Percentiles rank a stretch among this genome's conserved stretches.
Conservation (phyloP, 805 yeast genomes). For the Kodamaea sagamina region DNA sequence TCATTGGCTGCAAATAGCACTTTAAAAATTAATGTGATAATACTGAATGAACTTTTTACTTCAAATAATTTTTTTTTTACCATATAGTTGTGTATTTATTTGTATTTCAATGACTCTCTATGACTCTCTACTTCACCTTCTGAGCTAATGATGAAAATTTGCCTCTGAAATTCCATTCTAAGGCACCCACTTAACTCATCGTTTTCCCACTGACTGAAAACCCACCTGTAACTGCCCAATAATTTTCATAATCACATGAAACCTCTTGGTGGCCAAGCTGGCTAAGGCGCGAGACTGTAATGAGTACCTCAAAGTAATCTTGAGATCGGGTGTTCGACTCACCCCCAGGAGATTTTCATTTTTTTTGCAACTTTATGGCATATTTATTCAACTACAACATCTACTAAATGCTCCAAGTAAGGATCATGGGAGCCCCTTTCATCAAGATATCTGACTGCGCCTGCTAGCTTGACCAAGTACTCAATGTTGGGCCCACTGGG, state of each 20-base stretch:
- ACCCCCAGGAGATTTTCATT: slow-evolving; percentile 46
- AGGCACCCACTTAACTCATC: no score
- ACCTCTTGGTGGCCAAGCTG: slow-evolving; percentile 49
- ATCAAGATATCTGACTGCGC: slow-evolving; percentile 39
- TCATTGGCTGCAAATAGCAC: no score
- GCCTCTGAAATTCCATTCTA: no score
- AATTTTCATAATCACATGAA: not conserved
- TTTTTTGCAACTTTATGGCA: not conserved
- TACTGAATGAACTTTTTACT: no score
- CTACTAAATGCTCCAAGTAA: slow-evolving; percentile 36
- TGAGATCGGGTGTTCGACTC: slow-evolving; percentile 54
- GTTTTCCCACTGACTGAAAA: no score
- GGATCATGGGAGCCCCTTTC: slow-evolving; percentile 25
- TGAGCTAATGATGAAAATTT: no score
- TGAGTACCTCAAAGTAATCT: slow-evolving; percentile 28
- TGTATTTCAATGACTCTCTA: not conserved
- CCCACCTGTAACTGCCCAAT: no score
- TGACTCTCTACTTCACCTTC: no score
- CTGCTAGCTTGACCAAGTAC: slow-evolving; percentile 58
- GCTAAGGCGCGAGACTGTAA: slow-evolving; percentile 52
- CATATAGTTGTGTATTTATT: no score
- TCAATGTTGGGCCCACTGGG: slow-evolving; percentile 83
- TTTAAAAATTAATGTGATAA: no score
- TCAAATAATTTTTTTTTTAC: no score
- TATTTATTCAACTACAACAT: slow-evolving; percentile 12